These are phyloP conservation scores for Tricholoma sp. DNA, from an alignment of 768 basidiomycete species.

Conservation along the genomic window DNA sequence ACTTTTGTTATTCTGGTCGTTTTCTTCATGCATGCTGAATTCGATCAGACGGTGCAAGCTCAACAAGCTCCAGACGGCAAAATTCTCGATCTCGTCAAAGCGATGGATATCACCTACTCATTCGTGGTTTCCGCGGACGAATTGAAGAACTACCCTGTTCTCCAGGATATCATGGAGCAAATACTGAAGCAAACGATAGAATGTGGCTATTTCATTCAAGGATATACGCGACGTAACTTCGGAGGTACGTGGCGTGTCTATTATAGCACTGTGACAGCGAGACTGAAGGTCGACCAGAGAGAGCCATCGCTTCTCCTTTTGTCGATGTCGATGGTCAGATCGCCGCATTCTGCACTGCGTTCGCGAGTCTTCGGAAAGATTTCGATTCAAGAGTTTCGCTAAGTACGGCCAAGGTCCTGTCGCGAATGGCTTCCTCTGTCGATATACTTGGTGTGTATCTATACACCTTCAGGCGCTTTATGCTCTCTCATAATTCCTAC, in stretches of 20 bases:
- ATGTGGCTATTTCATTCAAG: background rate
- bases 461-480: background rate
- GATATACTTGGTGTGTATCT: background rate
- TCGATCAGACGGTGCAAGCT: background rate
- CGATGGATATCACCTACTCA: background rate
- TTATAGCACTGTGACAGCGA: too few species aligned
- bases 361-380: background rate
- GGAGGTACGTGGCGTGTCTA: background rate
- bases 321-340: background rate
- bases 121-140: background rate
- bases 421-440: too few species aligned
- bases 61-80: background rate
- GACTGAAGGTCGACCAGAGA: too few species aligned
- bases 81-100: background rate
- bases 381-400: background rate
- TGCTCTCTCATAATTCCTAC: background rate
- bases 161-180: background rate
- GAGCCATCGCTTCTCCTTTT: background rate
- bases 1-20: too few species aligned
- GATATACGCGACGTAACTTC: background rate
- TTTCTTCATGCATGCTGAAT: background rate
- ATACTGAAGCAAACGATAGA: background rate
- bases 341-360: background rate
- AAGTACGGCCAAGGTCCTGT: background rate
- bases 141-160: background rate